Percentiles rank a stretch among this genome's conserved stretches.
phyloP scores from a whole-genome alignment of 257 asterid species.

The Nicotiana tabacum region DNA sequence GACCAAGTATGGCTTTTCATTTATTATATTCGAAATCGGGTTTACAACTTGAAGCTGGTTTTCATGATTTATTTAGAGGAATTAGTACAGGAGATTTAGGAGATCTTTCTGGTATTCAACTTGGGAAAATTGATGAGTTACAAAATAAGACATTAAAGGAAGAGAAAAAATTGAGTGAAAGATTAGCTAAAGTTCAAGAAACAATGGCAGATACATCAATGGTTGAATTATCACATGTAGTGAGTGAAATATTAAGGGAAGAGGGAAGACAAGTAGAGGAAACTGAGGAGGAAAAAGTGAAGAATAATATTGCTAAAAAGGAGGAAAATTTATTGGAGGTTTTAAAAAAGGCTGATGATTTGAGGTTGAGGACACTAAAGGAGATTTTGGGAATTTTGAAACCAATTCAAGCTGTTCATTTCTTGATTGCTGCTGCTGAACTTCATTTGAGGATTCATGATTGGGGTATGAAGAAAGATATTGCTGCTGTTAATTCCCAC shows the following conservation, averaged over 20 bases:
- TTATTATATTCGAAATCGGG: conserved; percentile 65
- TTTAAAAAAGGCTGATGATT: conserved; percentile 47
- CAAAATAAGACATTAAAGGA: conserved; percentile 36
- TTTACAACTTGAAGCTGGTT: conserved; percentile 44
- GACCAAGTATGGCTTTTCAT: conserved; percentile 70
- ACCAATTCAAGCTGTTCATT: conserved; percentile 49
- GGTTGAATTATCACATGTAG: conserved; percentile 51
- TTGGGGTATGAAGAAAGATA: conserved; percentile 52
- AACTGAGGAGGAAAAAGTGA: conserved; percentile 10
- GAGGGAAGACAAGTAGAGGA: not conserved
- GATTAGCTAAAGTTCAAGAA: conserved; percentile 55
- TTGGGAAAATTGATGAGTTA: conserved; percentile 31
- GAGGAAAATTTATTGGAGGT: conserved; percentile 35
- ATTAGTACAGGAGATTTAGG: conserved; percentile 30
- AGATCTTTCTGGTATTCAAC: conserved; percentile 32
- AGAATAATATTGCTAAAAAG: conserved; percentile 26
- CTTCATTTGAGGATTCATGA: conserved; percentile 72
- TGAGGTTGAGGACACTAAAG: conserved; percentile 49
- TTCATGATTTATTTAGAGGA: conserved; percentile 40
- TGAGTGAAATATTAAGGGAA: conserved; percentile 35
- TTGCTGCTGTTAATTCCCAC: not conserved
- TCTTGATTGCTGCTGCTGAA: conserved; percentile 73
- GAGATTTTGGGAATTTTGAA: conserved; percentile 26
- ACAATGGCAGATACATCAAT: conserved; percentile 40
- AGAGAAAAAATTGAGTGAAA: conserved; percentile 50